Evolutionary conservation across 352 stramenopile genomes (phyloP), one percentile per base, ranked within the genome.

Genomic region (Phytophthora colocasiae): DNA sequence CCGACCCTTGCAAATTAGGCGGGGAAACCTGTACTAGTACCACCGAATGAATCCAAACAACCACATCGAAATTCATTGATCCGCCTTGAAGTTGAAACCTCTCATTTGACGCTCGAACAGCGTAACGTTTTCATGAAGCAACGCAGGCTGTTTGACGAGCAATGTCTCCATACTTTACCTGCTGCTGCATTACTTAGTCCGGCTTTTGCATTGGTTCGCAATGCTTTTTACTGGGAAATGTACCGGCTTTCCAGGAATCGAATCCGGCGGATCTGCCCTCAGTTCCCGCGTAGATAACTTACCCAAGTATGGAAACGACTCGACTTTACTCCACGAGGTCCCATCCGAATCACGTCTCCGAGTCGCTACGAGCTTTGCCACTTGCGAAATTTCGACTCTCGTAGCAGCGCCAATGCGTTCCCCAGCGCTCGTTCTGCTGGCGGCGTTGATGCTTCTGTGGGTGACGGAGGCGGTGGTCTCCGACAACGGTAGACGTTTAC

Each of bases 311-410:
- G n/a, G 11, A n/a, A n/a, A 24, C 31, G 66, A 34, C 60, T 70
- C 53, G 60, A 74, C 29, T 74, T 32, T 74, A 69, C 66, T 34
- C 58, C 31, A 12, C 58, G 31, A 36, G 32, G 44, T 60, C 58
- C 41, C 65, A 73, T 73, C 65, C 40, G 39, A 53, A 17, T 50
- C 59, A 66, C 45, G 11, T 59, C 44, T 47, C 52, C 46, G 24
- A 26, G 63, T 47, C 51, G 44, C 62, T 45, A 10, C 32, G 31
- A 22, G 43, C 43, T 24, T 50, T 46, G 52, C 43, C 53, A 74
- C 43, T 70, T 48, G 52, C 59, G 14, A 69, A 73, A 24, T 74
- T 74, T 62, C 38, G 19, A 14, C 12, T 34, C 11, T 27, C 36
- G 36, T 36, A 14, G 29, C 29, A 29, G 12, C 52, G 31, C 29